Base-by-base conservation (phyloP, 225 moss, liverwort and hornwort species). In the Rhytidiadelphus loreus region DNA sequence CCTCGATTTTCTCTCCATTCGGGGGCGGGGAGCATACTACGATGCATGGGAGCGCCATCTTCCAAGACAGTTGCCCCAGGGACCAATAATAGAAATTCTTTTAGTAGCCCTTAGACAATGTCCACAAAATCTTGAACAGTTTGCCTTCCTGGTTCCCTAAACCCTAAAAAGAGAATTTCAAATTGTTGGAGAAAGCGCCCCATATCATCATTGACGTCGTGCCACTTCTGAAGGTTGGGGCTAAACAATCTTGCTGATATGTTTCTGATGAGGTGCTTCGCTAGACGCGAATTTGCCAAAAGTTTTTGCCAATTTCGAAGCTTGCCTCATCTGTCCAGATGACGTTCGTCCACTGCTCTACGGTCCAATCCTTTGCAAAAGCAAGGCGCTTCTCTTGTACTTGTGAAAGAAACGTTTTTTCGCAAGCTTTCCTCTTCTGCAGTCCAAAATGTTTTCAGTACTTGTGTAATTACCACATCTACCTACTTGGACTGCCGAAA, bases 231-330 rank as follows among this genome's bases (percentile, higher is more conserved):
- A 73, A 30, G 30, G 28, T 43, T 73, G 11, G 29, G 4, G 9
- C 17, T 73, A 46, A 73, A 28, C 43, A 28, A 29, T 46, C 11
- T 11, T 73, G 6, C 1, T 46, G 0, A 18, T 17, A 10, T 11
- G 11, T 73, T 72, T 18, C 6, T 17, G 1, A 46, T 17, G 1
- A 46, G 9, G 29, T 72, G 17, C 9, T 29, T 3, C 2, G 2
- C 41, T 2, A 24, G 3, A 21, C 2, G 0, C 0, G 0, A 24
- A 39, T 28, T 44, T 28, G 16, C 3, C 1, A 1, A 43, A 43
- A 9, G 43, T 26, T 71, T n/a, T 72, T 26, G 28, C 9, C 17
- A 28, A 29, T 44, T 44, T 72, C 2, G 0, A 72, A 72, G 44
- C 9, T 44, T 16, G 10, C 43, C 28, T 44, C 3, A 0, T 28